These are phyloP conservation scores for Hypoxylon sp. DNA, from an alignment of 2,329 filamentous ascomycete genomes.

Conservation along the genomic window DNA sequence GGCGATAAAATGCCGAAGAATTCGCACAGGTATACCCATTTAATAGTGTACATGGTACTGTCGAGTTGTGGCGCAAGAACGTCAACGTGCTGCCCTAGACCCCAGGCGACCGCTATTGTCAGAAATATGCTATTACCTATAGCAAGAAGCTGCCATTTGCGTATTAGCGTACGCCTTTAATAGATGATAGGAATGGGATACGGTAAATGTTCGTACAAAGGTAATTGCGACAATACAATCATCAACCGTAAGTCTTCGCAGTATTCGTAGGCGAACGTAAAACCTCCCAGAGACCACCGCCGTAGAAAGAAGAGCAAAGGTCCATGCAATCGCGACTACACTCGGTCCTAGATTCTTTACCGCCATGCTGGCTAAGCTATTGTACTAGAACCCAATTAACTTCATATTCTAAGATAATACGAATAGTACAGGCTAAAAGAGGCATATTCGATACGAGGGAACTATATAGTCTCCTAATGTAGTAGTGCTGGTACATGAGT, in stretches of 20 bases:
- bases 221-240: conserved; percentile 32
- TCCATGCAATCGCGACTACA: conserved; percentile 27
- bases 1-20: conserved; percentile 38
- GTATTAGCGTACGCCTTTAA: background rate
- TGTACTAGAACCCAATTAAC: background rate
- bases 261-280: conserved; percentile 26
- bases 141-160: conserved; percentile 23
- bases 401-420: background rate
- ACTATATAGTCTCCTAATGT: background rate
- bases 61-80: background rate
- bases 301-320: conserved; percentile 17
- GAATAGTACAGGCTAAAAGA: background rate
- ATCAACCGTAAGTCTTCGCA: conserved; percentile 19
- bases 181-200: background rate
- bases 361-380: background rate
- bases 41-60: conserved; percentile 29
- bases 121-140: conserved; percentile 33
- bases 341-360: conserved; percentile 34
- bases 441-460: background rate
- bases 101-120: conserved; percentile 36
- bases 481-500: background rate
- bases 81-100: conserved; percentile 34
- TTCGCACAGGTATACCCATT: conserved; percentile 43
- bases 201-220: conserved; percentile 13
- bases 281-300: conserved; percentile 20